A percentile compares a stretch with the other conserved stretches of the same genome.
phyloP scores from a whole-genome alignment of 345 rosid species.

The rapeseed (Brassica napus) region DNA sequence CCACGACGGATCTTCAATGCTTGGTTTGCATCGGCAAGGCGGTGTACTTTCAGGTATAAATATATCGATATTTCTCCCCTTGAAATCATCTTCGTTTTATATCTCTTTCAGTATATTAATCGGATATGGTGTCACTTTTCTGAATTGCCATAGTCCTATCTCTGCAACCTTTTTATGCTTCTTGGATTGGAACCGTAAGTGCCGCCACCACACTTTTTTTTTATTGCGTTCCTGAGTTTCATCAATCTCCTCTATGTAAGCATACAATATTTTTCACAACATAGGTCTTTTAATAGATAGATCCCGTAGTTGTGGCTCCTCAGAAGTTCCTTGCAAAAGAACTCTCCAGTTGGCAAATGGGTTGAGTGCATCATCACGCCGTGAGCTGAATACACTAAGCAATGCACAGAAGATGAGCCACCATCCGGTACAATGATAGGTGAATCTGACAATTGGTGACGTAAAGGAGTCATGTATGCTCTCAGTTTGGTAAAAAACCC shows the following conservation, averaged over 20 bases:
- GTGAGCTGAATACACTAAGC: constrained; percentile 71
- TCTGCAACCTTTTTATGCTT: constrained; percentile 73
- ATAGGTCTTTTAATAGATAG: constrained; percentile 19
- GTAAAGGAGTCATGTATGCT: constrained; percentile 58
- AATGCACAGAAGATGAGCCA: constrained; percentile 77
- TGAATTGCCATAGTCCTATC: constrained; percentile 73
- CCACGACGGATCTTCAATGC: no score
- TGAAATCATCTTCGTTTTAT: no score
- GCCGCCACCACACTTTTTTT: not conserved
- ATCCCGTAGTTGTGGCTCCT: constrained; percentile 61
- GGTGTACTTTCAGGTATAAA: no score
- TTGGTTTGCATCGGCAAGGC: no score
- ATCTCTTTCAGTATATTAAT: no score
- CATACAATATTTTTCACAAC: not conserved
- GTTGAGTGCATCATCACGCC: constrained; percentile 75
- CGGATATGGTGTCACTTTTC: constrained; percentile 32
- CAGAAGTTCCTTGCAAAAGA: constrained; percentile 65
- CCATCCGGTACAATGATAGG: constrained; percentile 93
- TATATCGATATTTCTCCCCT: no score
- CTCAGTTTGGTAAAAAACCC: no score
- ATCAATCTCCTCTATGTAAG: not conserved
- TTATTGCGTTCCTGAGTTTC: not conserved
- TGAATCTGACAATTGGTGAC: constrained; percentile 71
- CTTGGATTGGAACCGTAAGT: constrained; percentile 84
- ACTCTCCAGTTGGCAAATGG: constrained; percentile 73